phyloP scores from a whole-genome alignment of 352 stramenopile genomes.

The Phytophthora sp. region DNA sequence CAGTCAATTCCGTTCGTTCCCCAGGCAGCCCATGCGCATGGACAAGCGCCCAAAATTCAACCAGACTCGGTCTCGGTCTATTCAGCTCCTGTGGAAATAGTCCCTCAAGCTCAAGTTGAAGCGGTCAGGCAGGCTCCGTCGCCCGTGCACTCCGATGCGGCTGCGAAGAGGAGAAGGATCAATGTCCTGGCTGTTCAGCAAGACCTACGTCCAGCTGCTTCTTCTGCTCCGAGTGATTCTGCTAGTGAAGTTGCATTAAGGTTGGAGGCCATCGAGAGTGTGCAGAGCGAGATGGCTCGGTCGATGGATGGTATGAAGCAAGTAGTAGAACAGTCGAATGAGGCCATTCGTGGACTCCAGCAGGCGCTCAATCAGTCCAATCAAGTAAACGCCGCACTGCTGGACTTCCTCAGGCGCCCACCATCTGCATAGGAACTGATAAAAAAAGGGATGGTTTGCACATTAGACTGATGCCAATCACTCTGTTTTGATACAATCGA shows the following conservation, averaged over 20 bases:
- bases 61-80: neutral
- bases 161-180: constrained; percentile 21
- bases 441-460: neutral
- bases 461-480: constrained; percentile 6
- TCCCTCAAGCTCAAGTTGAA: constrained; percentile 8
- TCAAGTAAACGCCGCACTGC: constrained; percentile 35
- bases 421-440: constrained; percentile 12
- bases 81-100: constrained; percentile 4
- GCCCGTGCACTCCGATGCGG: neutral
- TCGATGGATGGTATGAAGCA: constrained; percentile 37
- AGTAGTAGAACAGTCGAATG: constrained; percentile 34
- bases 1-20: neutral
- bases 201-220: neutral
- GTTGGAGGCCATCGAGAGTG: constrained; percentile 29
- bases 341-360: constrained; percentile 31
- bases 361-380: constrained; percentile 34
- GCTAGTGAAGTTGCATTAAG: constrained; percentile 10
- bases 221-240: neutral
- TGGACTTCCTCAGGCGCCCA: constrained; percentile 29
- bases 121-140: neutral
- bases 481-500: constrained; percentile 13
- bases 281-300: constrained; percentile 29
- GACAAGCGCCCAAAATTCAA: neutral
- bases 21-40: neutral
- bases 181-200: neutral